Conservation (phyloP, 306 rosid species). For the Rosa lucieae region DNA sequence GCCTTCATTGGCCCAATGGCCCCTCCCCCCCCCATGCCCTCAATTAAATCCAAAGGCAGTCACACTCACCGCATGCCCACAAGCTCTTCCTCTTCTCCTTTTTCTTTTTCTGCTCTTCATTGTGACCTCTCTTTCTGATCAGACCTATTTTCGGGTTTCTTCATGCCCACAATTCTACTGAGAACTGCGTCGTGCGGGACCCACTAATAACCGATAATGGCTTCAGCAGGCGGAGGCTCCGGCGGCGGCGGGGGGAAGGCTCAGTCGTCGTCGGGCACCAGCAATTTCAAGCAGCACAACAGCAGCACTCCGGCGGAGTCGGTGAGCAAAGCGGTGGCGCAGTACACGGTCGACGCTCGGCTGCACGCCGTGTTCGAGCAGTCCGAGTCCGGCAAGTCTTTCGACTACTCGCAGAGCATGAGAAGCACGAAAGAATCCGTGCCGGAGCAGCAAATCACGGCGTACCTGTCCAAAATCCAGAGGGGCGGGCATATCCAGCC, state of each 20-base stretch:
- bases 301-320: conserved; percentile 35
- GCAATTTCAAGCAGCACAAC: conserved; percentile 11
- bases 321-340: conserved; percentile 79
- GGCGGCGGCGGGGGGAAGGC: conserved; percentile 28
- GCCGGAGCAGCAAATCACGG: conserved; percentile 76
- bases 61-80: too few relatives aligned
- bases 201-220: background rate
- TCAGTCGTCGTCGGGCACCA: conserved; percentile 45
- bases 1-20: too few relatives aligned
- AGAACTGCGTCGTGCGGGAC: too few relatives aligned
- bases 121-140: background rate
- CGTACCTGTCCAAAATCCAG: conserved; percentile 70
- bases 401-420: conserved; percentile 56
- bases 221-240: background rate
- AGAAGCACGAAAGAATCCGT: conserved; percentile 39
- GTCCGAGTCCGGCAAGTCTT: conserved; percentile 71
- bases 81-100: too few relatives aligned
- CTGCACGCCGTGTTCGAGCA: conserved; percentile 91
- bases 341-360: conserved; percentile 89
- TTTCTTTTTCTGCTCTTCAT: too few relatives aligned
- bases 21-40: too few relatives aligned
- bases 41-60: background rate
- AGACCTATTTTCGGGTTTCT: too few relatives aligned
- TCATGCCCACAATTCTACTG: background rate
- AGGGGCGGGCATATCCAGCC: conserved; percentile 91